Percentiles rank a stretch among this genome's conserved stretches.
Conservation (phyloP, 345 rosid genomes). For the Eucalyptus pumila region DNA sequence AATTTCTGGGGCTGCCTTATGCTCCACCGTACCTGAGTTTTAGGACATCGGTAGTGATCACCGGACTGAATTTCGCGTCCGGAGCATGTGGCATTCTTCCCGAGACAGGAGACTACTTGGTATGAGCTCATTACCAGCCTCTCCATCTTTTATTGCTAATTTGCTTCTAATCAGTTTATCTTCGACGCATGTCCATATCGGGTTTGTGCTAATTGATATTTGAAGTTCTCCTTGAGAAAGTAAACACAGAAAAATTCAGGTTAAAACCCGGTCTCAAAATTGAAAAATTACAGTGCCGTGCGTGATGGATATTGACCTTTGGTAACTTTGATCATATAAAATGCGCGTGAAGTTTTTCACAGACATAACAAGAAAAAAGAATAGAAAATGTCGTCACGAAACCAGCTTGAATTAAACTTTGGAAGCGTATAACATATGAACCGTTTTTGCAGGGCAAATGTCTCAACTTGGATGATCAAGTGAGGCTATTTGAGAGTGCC, state of each 20-base stretch:
- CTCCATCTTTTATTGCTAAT: background rate
- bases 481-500: conserved; percentile 10
- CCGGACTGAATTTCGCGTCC: conserved; percentile 37
- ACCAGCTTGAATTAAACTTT: background rate
- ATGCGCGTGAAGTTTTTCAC: background rate
- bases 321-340: background rate
- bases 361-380: background rate
- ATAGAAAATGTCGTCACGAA: background rate
- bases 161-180: background rate
- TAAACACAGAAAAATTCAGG: background rate
- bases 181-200: background rate
- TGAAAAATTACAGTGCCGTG: background rate
- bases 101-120: conserved; percentile 9
- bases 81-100: conserved; percentile 35
- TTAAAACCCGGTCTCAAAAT: background rate
- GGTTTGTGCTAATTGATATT: background rate
- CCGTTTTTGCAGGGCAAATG: conserved; percentile 19
- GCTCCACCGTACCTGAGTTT: conserved; percentile 18
- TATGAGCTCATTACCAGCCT: background rate
- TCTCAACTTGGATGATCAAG: conserved; percentile 22
- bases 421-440: background rate
- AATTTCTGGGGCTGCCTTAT: conserved; percentile 27
- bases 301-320: background rate
- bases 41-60: background rate
- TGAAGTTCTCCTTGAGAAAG: background rate